Percentiles rank a stretch among this genome's conserved stretches.
phyloP scores from a whole-genome alignment of 352 stramenopile genomes.

The Phytophthora ohioensis region DNA sequence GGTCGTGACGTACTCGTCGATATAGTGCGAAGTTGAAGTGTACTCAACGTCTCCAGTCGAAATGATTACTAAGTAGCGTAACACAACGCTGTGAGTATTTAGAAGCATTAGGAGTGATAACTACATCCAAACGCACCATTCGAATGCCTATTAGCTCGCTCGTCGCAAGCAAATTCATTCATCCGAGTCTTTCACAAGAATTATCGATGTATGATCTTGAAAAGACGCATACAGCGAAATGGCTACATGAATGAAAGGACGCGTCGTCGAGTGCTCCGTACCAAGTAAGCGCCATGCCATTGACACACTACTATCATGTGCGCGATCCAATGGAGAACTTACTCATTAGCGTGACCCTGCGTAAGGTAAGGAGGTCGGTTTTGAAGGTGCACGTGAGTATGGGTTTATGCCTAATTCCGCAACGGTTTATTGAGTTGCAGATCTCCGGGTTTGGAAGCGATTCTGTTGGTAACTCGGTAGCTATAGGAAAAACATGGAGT shows the following conservation, averaged over 20 bases:
- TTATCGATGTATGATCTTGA: conserved; percentile 17
- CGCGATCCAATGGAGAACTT: conserved; percentile 81
- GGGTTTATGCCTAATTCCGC: neutral
- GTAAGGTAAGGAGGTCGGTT: conserved; percentile 52
- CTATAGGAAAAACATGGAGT: conserved; percentile 51
- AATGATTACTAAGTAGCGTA: neutral
- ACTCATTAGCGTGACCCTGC: conserved; percentile 57
- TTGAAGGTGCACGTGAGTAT: neutral
- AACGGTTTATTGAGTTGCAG: conserved; percentile 9
- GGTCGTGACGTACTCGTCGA: conserved; percentile 12
- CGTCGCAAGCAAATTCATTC: conserved; percentile 9
- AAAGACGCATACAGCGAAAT: conserved; percentile 25
- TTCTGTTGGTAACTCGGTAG: conserved; percentile 11
- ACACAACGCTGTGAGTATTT: neutral
- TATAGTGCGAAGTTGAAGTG: neutral
- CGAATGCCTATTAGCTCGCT: neutral
- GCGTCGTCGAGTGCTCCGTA: neutral
- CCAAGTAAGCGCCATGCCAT: conserved; percentile 29
- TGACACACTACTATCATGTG: conserved; percentile 76
- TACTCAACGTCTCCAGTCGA: conserved; percentile 2
- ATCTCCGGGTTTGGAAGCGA: conserved; percentile 31
- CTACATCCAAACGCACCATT: conserved; percentile 4
- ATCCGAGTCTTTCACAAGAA: neutral
- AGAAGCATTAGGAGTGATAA: neutral
- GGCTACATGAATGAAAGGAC: conserved; percentile 26